Conservation (phyloP, 192 early-diverging fungal genomes). For the Podila horticola region DNA sequence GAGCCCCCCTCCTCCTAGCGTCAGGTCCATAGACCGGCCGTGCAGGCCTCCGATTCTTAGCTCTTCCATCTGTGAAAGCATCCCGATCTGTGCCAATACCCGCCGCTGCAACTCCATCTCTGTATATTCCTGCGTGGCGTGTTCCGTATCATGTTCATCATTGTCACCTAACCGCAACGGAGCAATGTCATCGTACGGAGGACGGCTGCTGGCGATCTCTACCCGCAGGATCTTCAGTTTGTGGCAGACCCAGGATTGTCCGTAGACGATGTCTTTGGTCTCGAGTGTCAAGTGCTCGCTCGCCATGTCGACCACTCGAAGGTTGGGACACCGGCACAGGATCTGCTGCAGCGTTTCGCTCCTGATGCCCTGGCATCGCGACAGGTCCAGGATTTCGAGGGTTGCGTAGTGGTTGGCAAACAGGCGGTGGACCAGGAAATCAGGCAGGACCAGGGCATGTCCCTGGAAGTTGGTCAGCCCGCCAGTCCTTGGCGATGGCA, state of each 20-base stretch:
- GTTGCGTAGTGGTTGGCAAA: background rate
- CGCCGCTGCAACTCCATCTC: background rate
- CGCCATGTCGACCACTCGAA: background rate
- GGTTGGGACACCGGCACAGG: background rate
- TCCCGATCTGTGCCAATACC: background rate
- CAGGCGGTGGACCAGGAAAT: background rate
- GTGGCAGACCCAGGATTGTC: background rate
- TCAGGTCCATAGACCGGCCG: background rate
- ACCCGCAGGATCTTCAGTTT: background rate
- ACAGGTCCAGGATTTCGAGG: background rate
- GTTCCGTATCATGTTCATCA: background rate
- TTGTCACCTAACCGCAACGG: background rate
- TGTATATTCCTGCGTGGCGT: background rate
- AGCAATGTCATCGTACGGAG: background rate
- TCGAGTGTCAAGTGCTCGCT: background rate
- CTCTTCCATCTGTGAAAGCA: background rate
- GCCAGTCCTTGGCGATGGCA: background rate
- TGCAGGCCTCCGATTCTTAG: background rate
- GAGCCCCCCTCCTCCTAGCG: background rate
- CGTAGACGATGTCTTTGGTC: background rate
- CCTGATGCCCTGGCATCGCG: background rate
- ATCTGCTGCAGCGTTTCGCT: constrained; percentile 1
- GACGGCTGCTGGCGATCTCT: background rate
- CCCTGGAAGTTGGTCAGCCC: background rate
- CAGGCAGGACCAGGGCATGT: background rate